Base-by-base conservation (phyloP, 2,329 filamentous ascomycete genomes). In the Truncatella angustata region DNA sequence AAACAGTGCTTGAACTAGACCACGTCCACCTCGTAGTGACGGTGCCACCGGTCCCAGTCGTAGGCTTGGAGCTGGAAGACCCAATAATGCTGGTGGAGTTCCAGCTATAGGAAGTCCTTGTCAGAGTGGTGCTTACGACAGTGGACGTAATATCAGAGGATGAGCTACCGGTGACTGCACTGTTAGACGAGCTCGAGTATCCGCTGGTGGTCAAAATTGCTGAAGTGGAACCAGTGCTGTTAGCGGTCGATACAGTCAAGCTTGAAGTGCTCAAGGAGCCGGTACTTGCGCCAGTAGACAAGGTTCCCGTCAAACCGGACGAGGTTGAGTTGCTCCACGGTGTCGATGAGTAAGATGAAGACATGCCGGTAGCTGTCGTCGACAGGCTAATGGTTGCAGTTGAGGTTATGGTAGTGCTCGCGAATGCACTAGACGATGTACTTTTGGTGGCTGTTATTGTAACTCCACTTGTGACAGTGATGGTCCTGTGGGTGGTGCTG, bases 11-110 rank as follows among this genome's bases (percentile, higher is more conserved):
- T 21, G 28, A 47, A 5, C 18, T 47, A 4, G 26, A 12, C 44
- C 24, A 32, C 16, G 12, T 47, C 24, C 24, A 44, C 20, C 20
- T 24, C 40, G 40, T 18, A 18, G 30, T 20, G 9, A 16, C 11
- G 24, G 21, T 44, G 5, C 7, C 11, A 28, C 36, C n/a, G 7
- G 26, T 47, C 14, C 16, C 16, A 5, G 50, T 52, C 4, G 23
- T 11, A 4, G 21, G 18, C 23, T 26, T 28, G 16, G 42, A 49
- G 36, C 11, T 40, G 28, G 24, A n/a, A 11, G 50, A 32, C 4
- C n/a, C 28, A 46, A 43, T 35, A 9, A 26, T 48, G 43, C 26
- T 48, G 26, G 50, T 52, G 21, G 35, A 48, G 43, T 42, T 51
- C 49, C 49, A 51, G 7, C 26, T 16, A n/a, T 12, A 47, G 10